Base-by-base conservation (phyloP, 768 basidiomycete species). In the Lyophyllum semitale region DNA sequence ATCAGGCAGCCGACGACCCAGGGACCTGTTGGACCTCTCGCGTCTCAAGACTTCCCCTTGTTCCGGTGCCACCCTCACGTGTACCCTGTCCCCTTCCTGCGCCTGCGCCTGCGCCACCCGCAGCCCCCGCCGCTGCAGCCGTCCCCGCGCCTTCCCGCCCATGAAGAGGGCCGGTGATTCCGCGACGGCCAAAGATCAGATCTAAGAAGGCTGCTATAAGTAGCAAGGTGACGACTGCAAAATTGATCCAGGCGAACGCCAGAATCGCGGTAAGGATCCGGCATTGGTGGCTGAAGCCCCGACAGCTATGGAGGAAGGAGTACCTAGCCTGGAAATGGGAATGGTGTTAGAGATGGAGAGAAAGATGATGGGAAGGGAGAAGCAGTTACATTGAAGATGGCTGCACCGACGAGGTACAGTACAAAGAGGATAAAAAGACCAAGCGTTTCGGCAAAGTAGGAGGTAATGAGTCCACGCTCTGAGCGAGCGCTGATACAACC, bases 171-270 rank as follows among this genome's bases (percentile, higher is more conserved):
- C 59, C 64, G 11, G 40, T 54, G 18, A 58, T 6, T 1, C 51
- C 45, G 53, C 20, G 53, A 48, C 33, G 61, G 62, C 23, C 32
- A 43, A 32, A 35, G 4, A 48, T 12, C 18, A 54, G 57, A 30
- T 67, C 66, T 13, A 55, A 60, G 30, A 79, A 53, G 33, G 77
- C 64, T n/a, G 76, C 65, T 59, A 81, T 25, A 50, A 84, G 60
- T 66, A 85, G 72, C 63, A 81, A 72, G 45, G 80, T 69, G 17
- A 78, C 65, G 33, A 83, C 64, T 58, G 78, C 71, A 79, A 82
- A 90, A 57, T 78, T 77, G 26, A 88, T 78, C 87, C 88, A 91
- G 13, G 84, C 73, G 53, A 88, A 87, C 0, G 84, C 87, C 38
- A 88, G 75, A 68, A 90, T 77, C 1, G 82, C 77, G 4, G 83